Evolutionary conservation across 2,329 filamentous ascomycete genomes (phyloP).

Genomic region (Hymenoscyphus occultus): DNA sequence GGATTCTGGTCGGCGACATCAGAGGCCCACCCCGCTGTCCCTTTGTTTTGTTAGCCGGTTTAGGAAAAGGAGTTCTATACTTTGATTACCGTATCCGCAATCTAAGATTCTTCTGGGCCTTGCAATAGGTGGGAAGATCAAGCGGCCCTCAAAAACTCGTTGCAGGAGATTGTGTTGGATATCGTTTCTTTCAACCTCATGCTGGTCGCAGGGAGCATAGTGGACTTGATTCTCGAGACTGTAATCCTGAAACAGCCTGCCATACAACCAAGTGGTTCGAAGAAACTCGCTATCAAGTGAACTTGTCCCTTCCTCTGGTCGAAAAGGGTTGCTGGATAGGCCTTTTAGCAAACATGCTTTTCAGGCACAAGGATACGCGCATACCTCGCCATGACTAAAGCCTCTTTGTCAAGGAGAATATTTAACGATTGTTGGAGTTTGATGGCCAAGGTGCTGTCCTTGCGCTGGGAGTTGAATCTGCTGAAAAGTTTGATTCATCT

Average conservation of each 20-base stretch:
- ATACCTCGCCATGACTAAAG: not conserved
- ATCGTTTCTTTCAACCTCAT: conserved; percentile 64
- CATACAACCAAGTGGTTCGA: conserved; percentile 58
- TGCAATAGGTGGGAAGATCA: conserved; percentile 67
- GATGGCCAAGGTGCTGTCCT: not conserved
- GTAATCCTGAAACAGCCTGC: conserved; percentile 65
- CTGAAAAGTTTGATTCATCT: not conserved
- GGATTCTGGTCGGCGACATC: conserved; percentile 65
- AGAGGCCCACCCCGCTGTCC: conserved; percentile 55
- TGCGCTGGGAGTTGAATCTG: not conserved
- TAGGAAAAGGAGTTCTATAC: not conserved
- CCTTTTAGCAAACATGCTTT: not conserved
- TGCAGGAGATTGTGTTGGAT: conserved; percentile 61
- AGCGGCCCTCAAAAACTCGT: conserved; percentile 61
- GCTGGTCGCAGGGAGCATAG: conserved; percentile 70
- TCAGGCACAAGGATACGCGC: not conserved
- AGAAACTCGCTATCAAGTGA: conserved; percentile 55
- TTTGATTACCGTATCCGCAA: conserved; percentile 63
- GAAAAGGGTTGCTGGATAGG: not conserved
- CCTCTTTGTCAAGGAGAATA: not conserved
- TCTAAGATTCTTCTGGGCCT: conserved; percentile 61
- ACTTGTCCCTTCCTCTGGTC: conserved; percentile 41
- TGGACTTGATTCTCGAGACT: conserved; percentile 63
- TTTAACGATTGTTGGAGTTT: not conserved
- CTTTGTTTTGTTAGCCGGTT: not conserved